phyloP scores from a whole-genome alignment of 331 rosid genomes.

The Pyrus hybrid region DNA sequence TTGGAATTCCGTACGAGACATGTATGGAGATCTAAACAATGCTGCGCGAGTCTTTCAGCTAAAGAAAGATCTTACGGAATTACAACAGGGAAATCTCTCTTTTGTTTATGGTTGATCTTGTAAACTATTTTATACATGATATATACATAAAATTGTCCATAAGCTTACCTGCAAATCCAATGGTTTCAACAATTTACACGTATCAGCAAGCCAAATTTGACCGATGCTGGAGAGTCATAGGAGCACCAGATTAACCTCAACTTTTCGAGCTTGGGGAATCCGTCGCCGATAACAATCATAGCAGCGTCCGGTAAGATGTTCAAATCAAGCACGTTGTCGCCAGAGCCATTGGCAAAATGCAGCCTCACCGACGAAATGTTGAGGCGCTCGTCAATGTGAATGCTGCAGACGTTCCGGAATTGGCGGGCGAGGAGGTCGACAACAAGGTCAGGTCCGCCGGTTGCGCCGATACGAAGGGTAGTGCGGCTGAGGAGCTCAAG shows the following conservation, averaged over 20 bases:
- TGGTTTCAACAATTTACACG: conserved; percentile 51
- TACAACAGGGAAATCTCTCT: too few species aligned
- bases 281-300: conserved; percentile 54
- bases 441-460: conserved; percentile 60
- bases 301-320: conserved; percentile 63
- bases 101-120: too few species aligned
- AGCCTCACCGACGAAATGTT: conserved; percentile 33
- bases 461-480: conserved; percentile 67
- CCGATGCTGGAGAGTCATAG: conserved; percentile 51
- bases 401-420: conserved; percentile 49
- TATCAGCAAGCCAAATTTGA: conserved; percentile 42
- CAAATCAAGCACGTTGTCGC: conserved; percentile 34
- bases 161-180: conserved; percentile 89
- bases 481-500: conserved; percentile 72
- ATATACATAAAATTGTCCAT: too few species aligned
- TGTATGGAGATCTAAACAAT: too few species aligned
- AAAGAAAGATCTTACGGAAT: too few species aligned
- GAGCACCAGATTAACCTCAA: conserved; percentile 88
- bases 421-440: conserved; percentile 53
- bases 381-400: conserved; percentile 74
- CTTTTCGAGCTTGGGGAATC: conserved; percentile 71
- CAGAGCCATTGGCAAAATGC: conserved; percentile 26
- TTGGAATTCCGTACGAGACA: too few species aligned
- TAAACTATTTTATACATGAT: too few species aligned
- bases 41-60: too few species aligned